A percentile compares a stretch with the other conserved stretches of the same genome.
Conservation (phyloP, 225 moss, liverwort and hornwort species). For the Polytrichum formosum region DNA sequence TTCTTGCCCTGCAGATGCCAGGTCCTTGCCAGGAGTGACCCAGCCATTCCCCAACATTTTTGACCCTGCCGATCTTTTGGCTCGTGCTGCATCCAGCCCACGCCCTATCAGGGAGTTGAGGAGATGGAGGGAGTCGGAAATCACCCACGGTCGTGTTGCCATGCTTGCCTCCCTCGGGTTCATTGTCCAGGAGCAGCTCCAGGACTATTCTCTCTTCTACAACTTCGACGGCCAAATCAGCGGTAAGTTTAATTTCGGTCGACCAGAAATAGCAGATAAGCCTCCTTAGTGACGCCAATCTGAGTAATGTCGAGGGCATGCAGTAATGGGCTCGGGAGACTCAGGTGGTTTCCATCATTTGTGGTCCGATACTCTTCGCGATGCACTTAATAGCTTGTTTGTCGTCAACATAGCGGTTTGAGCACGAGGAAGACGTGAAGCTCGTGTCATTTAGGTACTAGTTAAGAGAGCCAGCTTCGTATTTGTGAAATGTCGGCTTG, state of each 20-base stretch:
- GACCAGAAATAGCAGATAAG: no score
- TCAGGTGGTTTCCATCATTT: no score
- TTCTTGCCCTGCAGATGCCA: conserved; percentile 37
- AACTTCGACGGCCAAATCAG: conserved; percentile 56
- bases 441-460: no score
- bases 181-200: conserved; percentile 63
- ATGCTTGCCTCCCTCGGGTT: conserved; percentile 71
- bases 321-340: no score
- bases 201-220: conserved; percentile 44
- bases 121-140: conserved; percentile 74
- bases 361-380: no score
- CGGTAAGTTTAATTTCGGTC: conserved; percentile 10
- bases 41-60: conserved; percentile 63
- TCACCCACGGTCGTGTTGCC: conserved; percentile 67
- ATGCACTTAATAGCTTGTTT: no score
- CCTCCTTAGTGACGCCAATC: no score
- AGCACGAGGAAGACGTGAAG: no score
- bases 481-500: no score
- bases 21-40: conserved; percentile 37
- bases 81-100: conserved; percentile 64
- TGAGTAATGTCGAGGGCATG: no score
- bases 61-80: conserved; percentile 57
- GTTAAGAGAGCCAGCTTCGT: no score
- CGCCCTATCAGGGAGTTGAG: conserved; percentile 68
- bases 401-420: no score